phyloP scores from a whole-genome alignment of 2,329 filamentous ascomycete species.

The Aspergillus hiratsukae region DNA sequence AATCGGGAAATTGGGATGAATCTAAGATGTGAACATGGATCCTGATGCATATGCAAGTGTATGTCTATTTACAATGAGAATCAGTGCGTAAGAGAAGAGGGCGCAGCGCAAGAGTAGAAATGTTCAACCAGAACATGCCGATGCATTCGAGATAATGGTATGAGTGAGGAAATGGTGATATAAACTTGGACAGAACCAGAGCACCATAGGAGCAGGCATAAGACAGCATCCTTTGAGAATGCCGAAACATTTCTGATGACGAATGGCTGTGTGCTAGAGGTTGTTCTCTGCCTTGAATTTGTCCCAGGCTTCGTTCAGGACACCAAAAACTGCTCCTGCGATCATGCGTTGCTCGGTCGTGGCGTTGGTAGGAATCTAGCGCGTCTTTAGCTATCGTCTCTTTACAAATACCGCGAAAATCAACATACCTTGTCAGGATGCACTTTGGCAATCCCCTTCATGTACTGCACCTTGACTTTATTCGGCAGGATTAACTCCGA shows the following conservation, averaged over 20 bases:
- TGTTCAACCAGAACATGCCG: not conserved
- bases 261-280: slow-evolving; percentile 33
- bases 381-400: slow-evolving; percentile 3
- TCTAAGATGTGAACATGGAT: not conserved
- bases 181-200: not conserved
- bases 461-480: slow-evolving; percentile 96
- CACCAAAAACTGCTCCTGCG: slow-evolving; percentile 60
- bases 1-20: not conserved
- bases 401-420: slow-evolving; percentile 1
- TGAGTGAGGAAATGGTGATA: not conserved
- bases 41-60: slow-evolving; percentile 4
- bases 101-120: not conserved
- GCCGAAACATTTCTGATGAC: not conserved
- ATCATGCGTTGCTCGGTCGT: slow-evolving; percentile 66
- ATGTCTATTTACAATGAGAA: slow-evolving; percentile 8
- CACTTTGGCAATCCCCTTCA: slow-evolving; percentile 98
- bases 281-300: slow-evolving; percentile 63
- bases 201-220: not conserved
- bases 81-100: not conserved
- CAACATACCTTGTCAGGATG: slow-evolving; percentile 92
- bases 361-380: slow-evolving; percentile 58
- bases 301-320: slow-evolving; percentile 65
- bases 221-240: not conserved
- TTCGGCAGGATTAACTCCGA: slow-evolving; percentile 87
- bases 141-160: not conserved